These are phyloP conservation scores for Periconia macrospinosa DNA, from an alignment of 2,329 filamentous ascomycete species.

Conservation along the genomic window DNA sequence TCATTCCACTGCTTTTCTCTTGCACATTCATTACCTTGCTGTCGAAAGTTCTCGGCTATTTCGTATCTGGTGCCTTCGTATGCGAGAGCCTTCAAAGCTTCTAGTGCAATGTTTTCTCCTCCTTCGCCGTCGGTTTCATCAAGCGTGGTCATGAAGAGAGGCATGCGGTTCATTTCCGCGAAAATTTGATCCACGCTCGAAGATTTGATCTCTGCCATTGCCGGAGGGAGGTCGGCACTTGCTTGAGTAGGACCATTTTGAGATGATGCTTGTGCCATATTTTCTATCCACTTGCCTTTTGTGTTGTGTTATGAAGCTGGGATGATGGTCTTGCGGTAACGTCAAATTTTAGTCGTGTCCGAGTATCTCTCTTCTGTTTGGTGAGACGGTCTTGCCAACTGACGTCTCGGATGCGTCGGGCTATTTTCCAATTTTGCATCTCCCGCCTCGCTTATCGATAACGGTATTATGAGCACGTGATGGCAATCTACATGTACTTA, in stretches of 20 bases:
- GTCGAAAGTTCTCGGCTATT: conserved; percentile 81
- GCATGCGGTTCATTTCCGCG: conserved; percentile 68
- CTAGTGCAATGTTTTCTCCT: conserved; percentile 78
- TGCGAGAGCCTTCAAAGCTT: conserved; percentile 84
- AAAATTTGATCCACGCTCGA: conserved; percentile 63
- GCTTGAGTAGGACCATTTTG: conserved; percentile 18
- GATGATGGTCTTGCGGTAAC: neutral
- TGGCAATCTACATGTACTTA: no score
- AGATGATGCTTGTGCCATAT: conserved; percentile 20
- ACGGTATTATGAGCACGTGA: neutral
- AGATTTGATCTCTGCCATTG: conserved; percentile 59
- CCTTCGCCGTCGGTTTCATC: conserved; percentile 62
- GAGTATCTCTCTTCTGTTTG: neutral
- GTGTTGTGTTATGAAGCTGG: neutral
- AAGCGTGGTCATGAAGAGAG: conserved; percentile 94
- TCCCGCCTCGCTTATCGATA: neutral
- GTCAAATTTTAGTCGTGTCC: neutral
- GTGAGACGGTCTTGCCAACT: neutral
- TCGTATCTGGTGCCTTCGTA: conserved; percentile 91
- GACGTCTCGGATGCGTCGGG: neutral
- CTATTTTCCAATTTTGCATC: neutral
- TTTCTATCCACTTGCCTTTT: neutral
- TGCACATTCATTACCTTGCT: conserved; percentile 90
- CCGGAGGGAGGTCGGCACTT: conserved; percentile 57
- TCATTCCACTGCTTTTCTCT: conserved; percentile 72